Evolutionary conservation across 352 stramenopile species (phyloP), one percentile per base, ranked within the genome.

Genomic region (Phytophthora cactorum): DNA sequence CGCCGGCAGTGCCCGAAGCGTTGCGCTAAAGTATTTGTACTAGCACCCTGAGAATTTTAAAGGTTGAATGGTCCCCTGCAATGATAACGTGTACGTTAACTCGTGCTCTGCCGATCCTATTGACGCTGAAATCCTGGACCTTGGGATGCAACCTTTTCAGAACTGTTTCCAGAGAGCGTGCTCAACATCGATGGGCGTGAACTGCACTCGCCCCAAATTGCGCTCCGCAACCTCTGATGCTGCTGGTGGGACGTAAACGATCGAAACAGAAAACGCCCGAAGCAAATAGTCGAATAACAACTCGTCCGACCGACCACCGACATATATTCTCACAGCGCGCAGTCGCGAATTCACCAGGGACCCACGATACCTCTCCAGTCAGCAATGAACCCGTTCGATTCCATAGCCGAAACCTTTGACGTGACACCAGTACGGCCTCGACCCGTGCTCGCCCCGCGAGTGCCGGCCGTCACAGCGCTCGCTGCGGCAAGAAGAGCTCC

Each of bases 251-350:
- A 62, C 29, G 22, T 28, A 49, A 52, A 45, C 53, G 47, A 59
- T n/a, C 36, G 36, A 43, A 43, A 43, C 36, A 68, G 52, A 64
- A 59, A 60, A 34, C 52, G 41, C n/a, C 15, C 64, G 58, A 68
- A 72, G 65, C 65, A 39, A 44, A 68, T 36, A 51, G 64, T 71
- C 52, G 64, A 72, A 50, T 66, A 5, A 6, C 50, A 41, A 47
- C 8, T 17, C 17, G 25, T 31, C 3, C 54, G 29, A 4, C 25
- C 50, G 47, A 29, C 5, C 54, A 7, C 17, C 38, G 32, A 58
- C 45, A 57, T 55, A 15, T 60, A n/a, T 45, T 25, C 39, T 53
- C 53, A 22, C 22, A 22, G 22, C 22, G 22, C 22, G 22, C 22
- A 69, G 31, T 69, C 32, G 25, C 2, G 3, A 66, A 70, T 27